These are phyloP conservation scores for Aspergillus saccharolyticus DNA, from an alignment of 495 filamentous ascomycete genomes.

Conservation along the genomic window DNA sequence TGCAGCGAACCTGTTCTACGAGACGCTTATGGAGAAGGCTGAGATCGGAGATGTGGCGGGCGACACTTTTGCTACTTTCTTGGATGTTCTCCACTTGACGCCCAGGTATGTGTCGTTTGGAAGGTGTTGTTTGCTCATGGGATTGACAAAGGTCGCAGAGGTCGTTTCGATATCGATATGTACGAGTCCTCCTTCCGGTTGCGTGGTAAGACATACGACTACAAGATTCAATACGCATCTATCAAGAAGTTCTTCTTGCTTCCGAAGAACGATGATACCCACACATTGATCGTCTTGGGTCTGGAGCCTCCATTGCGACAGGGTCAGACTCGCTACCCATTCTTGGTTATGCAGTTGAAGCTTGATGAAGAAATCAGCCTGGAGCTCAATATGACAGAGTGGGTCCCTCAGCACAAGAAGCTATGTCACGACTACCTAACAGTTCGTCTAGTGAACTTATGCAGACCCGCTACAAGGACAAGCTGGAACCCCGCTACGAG, in stretches of 20 bases:
- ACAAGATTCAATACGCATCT: slow-evolving; percentile 96
- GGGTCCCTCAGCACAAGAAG: slow-evolving; percentile 29
- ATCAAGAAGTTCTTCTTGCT: slow-evolving; percentile 99
- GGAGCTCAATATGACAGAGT: slow-evolving; percentile 96
- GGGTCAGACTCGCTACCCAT: slow-evolving; percentile 96
- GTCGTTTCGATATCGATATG: slow-evolving; percentile 99
- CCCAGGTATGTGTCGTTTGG: slow-evolving; percentile 61
- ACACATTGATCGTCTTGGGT: slow-evolving; percentile 90
- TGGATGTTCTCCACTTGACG: slow-evolving; percentile 95
- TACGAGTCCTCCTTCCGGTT: slow-evolving; percentile 97
- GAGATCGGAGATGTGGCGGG: slow-evolving; percentile 98
- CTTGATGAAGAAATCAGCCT: slow-evolving; percentile 94
- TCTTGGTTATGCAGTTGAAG: slow-evolving; percentile 99
- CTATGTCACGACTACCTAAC: slow-evolving; percentile 13
- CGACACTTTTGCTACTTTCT: slow-evolving; percentile 93
- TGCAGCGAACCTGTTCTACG: slow-evolving; percentile 91
- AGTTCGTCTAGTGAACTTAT: slow-evolving; percentile 48
- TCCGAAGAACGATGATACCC: slow-evolving; percentile 93
- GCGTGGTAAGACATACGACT: slow-evolving; percentile 98
- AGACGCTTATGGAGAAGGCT: slow-evolving; percentile 96
- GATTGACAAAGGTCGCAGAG: slow-evolving; percentile 54
- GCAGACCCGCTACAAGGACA: slow-evolving; percentile 82
- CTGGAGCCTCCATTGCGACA: slow-evolving; percentile 94
- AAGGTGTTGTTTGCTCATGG: not conserved
- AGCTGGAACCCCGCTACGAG: slow-evolving; percentile 82